Evolutionary conservation across 345 rosid species (phyloP), one percentile per base, ranked within the genome.

Genomic region (Salix caprea): DNA sequence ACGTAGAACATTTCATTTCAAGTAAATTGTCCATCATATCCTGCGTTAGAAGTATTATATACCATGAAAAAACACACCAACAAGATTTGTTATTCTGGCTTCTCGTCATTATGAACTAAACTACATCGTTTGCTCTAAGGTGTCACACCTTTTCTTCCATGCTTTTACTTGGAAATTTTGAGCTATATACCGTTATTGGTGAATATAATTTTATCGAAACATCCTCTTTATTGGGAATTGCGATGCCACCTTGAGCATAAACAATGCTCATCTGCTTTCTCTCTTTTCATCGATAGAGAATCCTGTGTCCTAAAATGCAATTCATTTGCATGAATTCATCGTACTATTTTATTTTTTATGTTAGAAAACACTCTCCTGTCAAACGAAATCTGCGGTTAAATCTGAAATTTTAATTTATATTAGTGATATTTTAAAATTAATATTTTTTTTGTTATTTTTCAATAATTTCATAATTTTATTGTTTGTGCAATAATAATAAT

Each of bases 1-100:
- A 30, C 30, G 71, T 68, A 37, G 13, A 61, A 58, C 75, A 70
- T 48, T 67, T 69, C 37, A 16, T 58, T 46, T 66, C 65, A 61
- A 67, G 26, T 46, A 30, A 64, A 46, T 24, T 21, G 6, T 65
- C n/a, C 67, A 21, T 74, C 46, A 58, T 58, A 65, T 46, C 44
- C 15, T 65, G n/a, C 70, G 30, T 28, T 19, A 60, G 69, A 24
- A 64, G 56, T 1, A 26, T 10, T 30, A 23, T 4, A 23, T 4
- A 23, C 15, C 64, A 56, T 21, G 61, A 56, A 21, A 56, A 50
- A 8, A 54, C 10, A 56, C 62, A 58, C 46, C 46, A 42, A 42
- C 13, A 11, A 42, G 46, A 58, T 10, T 56, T 58, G 28, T n/a
- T 24, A 23, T 58, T 4, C 13, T n/a, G 64, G 64, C 28, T 58